Base-by-base conservation (phyloP, 108 stramenopile species). In the Nitzschia sp. region DNA sequence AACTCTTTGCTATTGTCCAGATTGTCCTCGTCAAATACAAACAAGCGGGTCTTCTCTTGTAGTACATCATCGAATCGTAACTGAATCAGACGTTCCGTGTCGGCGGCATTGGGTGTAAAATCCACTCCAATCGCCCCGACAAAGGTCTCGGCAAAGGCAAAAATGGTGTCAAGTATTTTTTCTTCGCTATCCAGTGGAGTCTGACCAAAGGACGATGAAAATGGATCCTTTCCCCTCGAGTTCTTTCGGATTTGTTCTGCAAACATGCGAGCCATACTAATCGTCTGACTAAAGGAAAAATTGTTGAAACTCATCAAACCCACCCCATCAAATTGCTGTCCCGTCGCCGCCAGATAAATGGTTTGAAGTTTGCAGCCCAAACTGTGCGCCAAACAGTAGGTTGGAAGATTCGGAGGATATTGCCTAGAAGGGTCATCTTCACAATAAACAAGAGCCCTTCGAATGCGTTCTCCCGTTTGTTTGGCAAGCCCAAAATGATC, bases 401-500 rank as follows among this genome's bases (percentile, higher is more conserved):
- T 85, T 18, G 85, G 89, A 28, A 90, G 21, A 27, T 32, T 63
- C 19, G 58, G 28, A 19, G 77, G 67, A 71, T 89, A 84, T 25
- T 67, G 63, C 58, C 72, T 70, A 15, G 57, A 57, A 19, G 68
- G 42, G 36, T 84, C 76, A 45, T 87, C 88, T 71, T 92, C 75
- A 60, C 85, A 87, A 46, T 77, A 35, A 18, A 90, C 46, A 5
- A 90, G 34, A 30, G 88, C 87, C 34, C 67, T 53, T 33, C 87
- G 87, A 48, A 86, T 68, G 23, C 49, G 35, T 59, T 88, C 82
- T 23, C 87, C 92, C 9, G 79, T 76, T 38, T 49, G 23, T 63
- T 89, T 84, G 17, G 89, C 85, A 29, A 93, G 68, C 5, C 33
- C 48, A 78, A 93, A 93, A 48, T 93, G 92, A 85, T 93, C 89